These are phyloP conservation scores for Lavandula angustifolia DNA, from an alignment of 257 asterid species.

Conservation along the genomic window DNA sequence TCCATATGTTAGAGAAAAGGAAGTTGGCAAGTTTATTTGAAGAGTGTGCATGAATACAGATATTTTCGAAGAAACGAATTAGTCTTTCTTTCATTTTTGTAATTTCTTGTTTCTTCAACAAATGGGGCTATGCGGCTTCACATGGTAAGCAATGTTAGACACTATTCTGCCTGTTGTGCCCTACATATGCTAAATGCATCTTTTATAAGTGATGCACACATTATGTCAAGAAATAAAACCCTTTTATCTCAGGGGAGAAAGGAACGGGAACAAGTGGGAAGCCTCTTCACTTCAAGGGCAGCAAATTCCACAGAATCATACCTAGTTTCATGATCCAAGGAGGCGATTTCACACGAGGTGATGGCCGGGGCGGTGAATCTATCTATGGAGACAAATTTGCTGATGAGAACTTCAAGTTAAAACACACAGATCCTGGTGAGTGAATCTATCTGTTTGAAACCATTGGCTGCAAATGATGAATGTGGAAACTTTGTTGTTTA, in stretches of 20 bases:
- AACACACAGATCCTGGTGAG: slow-evolving; percentile 84
- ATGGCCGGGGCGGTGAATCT: slow-evolving; percentile 96
- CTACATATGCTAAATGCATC: slow-evolving; percentile 2
- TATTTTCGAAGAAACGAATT: background rate
- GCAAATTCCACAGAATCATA: slow-evolving; percentile 84
- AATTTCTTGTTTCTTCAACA: slow-evolving; percentile 5
- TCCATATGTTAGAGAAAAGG: background rate
- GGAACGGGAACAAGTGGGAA: slow-evolving; percentile 78
- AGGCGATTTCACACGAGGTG: slow-evolving; percentile 90
- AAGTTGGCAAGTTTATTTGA: background rate
- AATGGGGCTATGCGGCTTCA: background rate
- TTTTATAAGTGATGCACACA: background rate
- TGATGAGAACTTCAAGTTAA: slow-evolving; percentile 83
- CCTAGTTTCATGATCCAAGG: slow-evolving; percentile 97
- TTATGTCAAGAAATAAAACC: background rate
- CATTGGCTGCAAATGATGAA: background rate
- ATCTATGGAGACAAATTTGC: slow-evolving; percentile 68
- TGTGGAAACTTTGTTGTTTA: background rate
- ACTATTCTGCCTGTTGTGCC: slow-evolving; percentile 11
- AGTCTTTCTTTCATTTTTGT: background rate
- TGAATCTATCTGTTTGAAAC: slow-evolving; percentile 15
- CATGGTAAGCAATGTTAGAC: slow-evolving; percentile 4
- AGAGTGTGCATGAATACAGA: background rate
- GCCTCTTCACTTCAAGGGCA: slow-evolving; percentile 80
- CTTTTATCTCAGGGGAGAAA: slow-evolving; percentile 70